Evolutionary conservation across 169 alveolate genomes (phyloP).

Genomic region (Cryptosporidium xiaoi): DNA sequence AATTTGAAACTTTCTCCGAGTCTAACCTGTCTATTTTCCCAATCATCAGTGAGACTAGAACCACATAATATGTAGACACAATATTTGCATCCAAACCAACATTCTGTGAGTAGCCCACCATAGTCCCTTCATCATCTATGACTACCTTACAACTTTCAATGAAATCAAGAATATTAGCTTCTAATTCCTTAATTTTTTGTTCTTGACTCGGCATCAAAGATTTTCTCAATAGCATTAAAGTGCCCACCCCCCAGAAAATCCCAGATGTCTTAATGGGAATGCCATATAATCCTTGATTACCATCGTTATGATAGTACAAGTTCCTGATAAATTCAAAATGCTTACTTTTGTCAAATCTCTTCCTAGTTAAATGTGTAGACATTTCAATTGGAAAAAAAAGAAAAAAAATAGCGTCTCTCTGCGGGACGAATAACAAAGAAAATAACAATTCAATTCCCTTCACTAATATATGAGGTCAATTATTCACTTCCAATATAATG

Average conservation of each 20-base stretch:
- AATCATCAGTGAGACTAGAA: slow-evolving; percentile 84
- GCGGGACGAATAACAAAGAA: no score
- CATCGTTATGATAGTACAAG: neutral
- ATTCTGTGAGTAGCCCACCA: slow-evolving; percentile 75
- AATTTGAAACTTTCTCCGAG: slow-evolving; percentile 82
- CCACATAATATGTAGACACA: slow-evolving; percentile 88
- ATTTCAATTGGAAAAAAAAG: neutral
- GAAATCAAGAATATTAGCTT: slow-evolving; percentile 21
- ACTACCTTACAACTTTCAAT: slow-evolving; percentile 34
- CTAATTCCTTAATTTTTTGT: slow-evolving; percentile 6
- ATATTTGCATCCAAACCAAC: slow-evolving; percentile 87
- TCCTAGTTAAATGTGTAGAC: neutral
- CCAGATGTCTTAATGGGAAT: slow-evolving; percentile 39
- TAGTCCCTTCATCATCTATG: slow-evolving; percentile 22
- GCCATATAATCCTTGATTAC: slow-evolving; percentile 2
- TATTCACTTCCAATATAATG: slow-evolving; percentile 85
- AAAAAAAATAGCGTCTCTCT: no score
- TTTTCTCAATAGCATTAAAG: slow-evolving; percentile 12
- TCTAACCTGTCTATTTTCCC: slow-evolving; percentile 82
- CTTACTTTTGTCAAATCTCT: neutral
- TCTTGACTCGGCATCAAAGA: neutral
- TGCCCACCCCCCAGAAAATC: slow-evolving; percentile 66
- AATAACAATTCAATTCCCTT: no score
- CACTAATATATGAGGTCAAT: neutral
- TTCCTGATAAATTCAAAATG: slow-evolving; percentile 42